Evolutionary conservation across 225 moss, liverwort and hornwort species (phyloP), one percentile per base, ranked within the genome.

Genomic region (Bryoerythrophyllum caledonicum): DNA sequence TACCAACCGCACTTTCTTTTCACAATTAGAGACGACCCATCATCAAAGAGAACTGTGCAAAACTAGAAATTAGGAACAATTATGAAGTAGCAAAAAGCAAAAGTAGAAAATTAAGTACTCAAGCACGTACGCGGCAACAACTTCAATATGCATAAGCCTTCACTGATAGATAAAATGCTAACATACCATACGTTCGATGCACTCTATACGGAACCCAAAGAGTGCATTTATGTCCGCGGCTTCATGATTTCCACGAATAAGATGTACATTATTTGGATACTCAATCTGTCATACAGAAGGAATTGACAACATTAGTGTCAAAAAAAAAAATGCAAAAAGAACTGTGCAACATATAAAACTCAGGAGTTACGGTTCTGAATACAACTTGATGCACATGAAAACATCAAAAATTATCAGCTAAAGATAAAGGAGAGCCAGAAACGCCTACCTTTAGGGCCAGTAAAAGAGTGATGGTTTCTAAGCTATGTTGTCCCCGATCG

Each of bases 201-300:
- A 94, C 75, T 94, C 94, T 24, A 92, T 92, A 54, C 94, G 94
- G 71, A 94, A 94, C 6, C 94, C 94, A 66, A 94, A 94, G 9
- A 94, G 82, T 20, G 91, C 94, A 84, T 94, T 94, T 30, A 94
- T 92, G 15, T 94, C 94, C 1, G 92, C 92, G 79, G 94, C 94
- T 53, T 94, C 94, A 70, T 94, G 94, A 65, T 94, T 94, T 74
- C 94, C 94, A 35, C 94, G 76, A 55, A 94, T 94, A 8, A 94
- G 86, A 53, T 92, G 92, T 44, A 94, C 81, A 66, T 92, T 94
- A 20, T 56, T 94, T 30, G 94, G 94, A 53, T 94, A 94, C 67
- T 94, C 94, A 38, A 91, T 75, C 94, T 94, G 81, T 67, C 67
- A 57, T 66, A 73, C 37, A 38, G 26, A 44, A 58, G 38, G n/a